Base-by-base conservation (phyloP, 2,329 filamentous ascomycete species). In the Monilinia aucupariae region DNA sequence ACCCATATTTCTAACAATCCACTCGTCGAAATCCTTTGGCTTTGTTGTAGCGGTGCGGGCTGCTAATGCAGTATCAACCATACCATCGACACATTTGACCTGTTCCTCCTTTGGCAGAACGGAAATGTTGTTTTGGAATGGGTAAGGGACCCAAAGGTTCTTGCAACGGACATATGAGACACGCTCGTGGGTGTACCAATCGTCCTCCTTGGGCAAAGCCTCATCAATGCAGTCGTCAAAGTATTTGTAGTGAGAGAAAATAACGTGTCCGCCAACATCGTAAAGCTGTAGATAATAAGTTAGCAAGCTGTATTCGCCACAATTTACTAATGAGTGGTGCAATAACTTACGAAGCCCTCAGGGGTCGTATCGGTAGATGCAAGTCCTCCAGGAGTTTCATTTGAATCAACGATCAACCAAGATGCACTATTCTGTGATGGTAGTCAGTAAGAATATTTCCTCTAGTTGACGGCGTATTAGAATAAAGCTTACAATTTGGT, bases 101-200 rank as follows among this genome's bases (percentile, higher is more conserved):
- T 99, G 92, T 74, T 99, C 94, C 70, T 97, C 91, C 83, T 97
- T 96, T 77, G 91, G 90, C 74, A 99, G 81, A 87, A 97, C 93
- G 73, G 94, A 96, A 76, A 99, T 93, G 83, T 99, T 99, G 86
- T 97, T 99, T 82, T 99, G 94, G 88, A 99, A 97, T 68, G 94
- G 94, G 80, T 99, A 99, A 61, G 94, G 93, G 64, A 99, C 94
- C 94, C 94, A 99, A 75, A 91, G 84, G 70, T 84, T 83, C 86
- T 96, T 93, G 88, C 92, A 97, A 75, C 94, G 92, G 71, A 99
- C 93, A 77, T 99, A 99, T 68, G 94, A 99, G 79, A 99, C 94
- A 76, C 94, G 92, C 83, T 99, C 89, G 82, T 99, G 94, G 69
- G 87, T 91, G 80, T 89, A 97, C 94, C 94, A 99, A 81, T 99